Base-by-base conservation (phyloP, 306 rosid genomes). In the Datisca glomerata region DNA sequence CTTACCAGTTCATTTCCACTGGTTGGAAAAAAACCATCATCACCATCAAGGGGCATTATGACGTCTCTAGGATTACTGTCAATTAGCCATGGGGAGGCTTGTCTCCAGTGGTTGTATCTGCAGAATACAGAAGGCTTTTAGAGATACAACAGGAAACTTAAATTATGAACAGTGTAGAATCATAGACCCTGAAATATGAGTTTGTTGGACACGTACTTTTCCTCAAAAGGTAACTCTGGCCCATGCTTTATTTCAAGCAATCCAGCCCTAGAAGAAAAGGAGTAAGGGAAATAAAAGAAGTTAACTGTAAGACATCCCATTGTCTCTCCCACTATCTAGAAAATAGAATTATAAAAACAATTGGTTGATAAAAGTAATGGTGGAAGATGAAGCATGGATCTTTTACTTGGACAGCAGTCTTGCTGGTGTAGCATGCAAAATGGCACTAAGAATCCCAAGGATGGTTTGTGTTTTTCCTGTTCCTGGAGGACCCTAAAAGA, bases 391-490 rank as follows among this genome's bases (percentile, higher is more conserved):
- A 49, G 12, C 11, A 18, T 47, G 29, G n/a, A 18, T 46, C 24
- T 18, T 63, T 71, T 67, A 87, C 97, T 71, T 87, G 43, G 93
- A 68, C 14, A 64, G 78, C 60, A 83, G 39, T 67, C 94, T 79
- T 21, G 83, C 62, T 44, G 97, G 97, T 59, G 80, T 74, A 22
- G 97, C 85, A 74, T 87, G 97, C 63, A 87, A 73, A 70, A 87
- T 83, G 54, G 86, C 72, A 43, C 97, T 87, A 21, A 87, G 86
- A 69, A 87, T 69, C 57, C 85, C 97, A 57, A 87, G 93, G 58
- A 79, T 83, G 55, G 97, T 79, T 51, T 87, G 93, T 49, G 97
- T 87, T 69, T 87, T 87, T 56, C 94, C 97, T 44, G 97, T 87
- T 56, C 97, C 94, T 61, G 97, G 97, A 63, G 97, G 97, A 7